These are phyloP conservation scores for Ustilago shanxiensis DNA, from an alignment of 1,284 basidiomycete genomes.

Conservation along the genomic window DNA sequence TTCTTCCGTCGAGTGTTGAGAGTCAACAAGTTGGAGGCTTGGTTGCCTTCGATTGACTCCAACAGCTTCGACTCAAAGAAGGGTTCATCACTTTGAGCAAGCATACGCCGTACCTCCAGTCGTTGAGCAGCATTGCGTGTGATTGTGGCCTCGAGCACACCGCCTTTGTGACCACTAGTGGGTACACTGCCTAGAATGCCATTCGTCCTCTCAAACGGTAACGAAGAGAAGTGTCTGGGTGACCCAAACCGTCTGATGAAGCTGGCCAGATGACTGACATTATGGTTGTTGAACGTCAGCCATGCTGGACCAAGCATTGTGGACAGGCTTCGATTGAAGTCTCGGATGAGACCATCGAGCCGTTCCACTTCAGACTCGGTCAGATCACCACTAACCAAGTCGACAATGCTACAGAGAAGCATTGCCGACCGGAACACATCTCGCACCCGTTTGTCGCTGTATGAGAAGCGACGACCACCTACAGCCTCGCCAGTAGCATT, in stretches of 20 bases:
- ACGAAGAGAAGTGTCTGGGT: not conserved
- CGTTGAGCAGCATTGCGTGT: not conserved
- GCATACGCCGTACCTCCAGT: not conserved
- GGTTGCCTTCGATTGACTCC: no score
- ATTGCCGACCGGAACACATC: not conserved
- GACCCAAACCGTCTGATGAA: conserved; percentile 12
- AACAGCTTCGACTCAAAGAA: no score
- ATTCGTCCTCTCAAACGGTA: conserved; percentile 9
- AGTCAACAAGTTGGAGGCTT: no score
- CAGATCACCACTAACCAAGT: not conserved
- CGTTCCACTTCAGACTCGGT: not conserved
- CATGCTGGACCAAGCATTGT: conserved; percentile 10
- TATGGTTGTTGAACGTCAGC: conserved; percentile 18
- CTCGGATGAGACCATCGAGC: not conserved
- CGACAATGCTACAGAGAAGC: conserved; percentile 6
- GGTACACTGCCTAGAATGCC: not conserved
- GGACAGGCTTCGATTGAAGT: conserved; percentile 7
- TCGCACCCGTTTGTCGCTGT: not conserved
- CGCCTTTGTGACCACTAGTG: not conserved
- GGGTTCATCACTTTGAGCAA: no score
- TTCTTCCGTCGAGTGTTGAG: no score
- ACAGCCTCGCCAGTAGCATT: no score
- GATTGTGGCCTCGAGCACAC: not conserved
- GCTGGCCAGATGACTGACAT: not conserved
- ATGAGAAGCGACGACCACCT: no score